Evolutionary conservation across 768 basidiomycete species (phyloP).

Genomic region (Sarcomyxa edulis): DNA sequence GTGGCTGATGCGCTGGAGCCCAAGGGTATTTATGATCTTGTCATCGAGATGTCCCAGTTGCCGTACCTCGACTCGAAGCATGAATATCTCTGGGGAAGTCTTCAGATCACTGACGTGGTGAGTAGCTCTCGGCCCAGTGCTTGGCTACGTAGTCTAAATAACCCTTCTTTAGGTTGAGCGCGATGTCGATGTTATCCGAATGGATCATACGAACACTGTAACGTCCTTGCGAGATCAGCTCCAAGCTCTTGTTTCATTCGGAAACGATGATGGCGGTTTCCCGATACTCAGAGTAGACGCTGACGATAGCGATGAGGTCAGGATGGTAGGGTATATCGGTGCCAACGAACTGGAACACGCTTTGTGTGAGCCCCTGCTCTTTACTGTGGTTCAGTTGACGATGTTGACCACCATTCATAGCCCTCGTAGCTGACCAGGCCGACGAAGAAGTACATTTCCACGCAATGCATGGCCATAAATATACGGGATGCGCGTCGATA

Average conservation of each 20-base stretch:
- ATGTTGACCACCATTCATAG: constrained; percentile 28
- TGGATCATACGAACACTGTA: constrained; percentile 75
- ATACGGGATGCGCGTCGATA: constrained; percentile 47
- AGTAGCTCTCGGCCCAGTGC: constrained; percentile 24
- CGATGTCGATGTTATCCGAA: constrained; percentile 62
- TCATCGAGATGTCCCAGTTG: constrained; percentile 85
- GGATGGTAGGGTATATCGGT: constrained; percentile 88
- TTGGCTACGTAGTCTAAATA: background rate
- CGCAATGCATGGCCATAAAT: constrained; percentile 32
- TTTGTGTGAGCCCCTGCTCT: constrained; percentile 49
- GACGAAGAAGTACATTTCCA: constrained; percentile 67
- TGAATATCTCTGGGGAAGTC: constrained; percentile 81
- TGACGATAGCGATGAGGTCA: constrained; percentile 37
- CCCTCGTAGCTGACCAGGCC: constrained; percentile 69
- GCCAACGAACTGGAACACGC: constrained; percentile 93
- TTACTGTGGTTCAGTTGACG: background rate
- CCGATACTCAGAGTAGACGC: constrained; percentile 65
- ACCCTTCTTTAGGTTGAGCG: constrained; percentile 48
- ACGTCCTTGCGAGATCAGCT: constrained; percentile 70
- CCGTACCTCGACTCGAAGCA: constrained; percentile 92
- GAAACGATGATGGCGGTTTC: constrained; percentile 78
- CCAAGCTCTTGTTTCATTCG: constrained; percentile 46
- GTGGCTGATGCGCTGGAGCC: constrained; percentile 85
- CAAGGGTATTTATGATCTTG: constrained; percentile 95
- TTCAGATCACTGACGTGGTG: constrained; percentile 76